Base-by-base conservation (phyloP, 805 yeast genomes). In the Saccharomyces jurei region DNA sequence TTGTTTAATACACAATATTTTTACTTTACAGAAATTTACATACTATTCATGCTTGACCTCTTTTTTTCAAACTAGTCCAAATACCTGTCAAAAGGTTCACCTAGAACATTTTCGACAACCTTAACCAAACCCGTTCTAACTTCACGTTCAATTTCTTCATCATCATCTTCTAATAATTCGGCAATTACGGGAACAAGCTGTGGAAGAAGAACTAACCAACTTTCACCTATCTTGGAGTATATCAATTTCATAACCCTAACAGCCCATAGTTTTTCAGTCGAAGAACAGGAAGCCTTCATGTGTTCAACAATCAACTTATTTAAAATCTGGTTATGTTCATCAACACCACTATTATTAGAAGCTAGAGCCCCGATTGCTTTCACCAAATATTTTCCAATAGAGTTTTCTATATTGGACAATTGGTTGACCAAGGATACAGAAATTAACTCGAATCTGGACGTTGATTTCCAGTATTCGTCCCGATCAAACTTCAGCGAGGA, bases 151-250 rank as follows among this genome's bases (percentile, higher is more conserved):
- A 94, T 96, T 50, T 80, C 83, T 70, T 94, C 99, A 58, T 91
- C 95, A 56, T 94, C 98, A 67, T 91, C 98, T 67, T 94, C 99
- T 58, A 94, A 77, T 55, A 94, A 74, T 72, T 94, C 99, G 6
- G 98, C 97, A 69, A 94, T 89, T 56, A 89, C 80, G 32, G 99
- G 99, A 58, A 94, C 96, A 62, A 94, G 79, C 67, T 91, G 97
- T 26, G 99, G 99, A 63, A 94, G 77, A 75, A 87, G 78, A 32
- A 86, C 76, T 60, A 94, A 78, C 99, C 98, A 94, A 68, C 84
- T 89, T 64, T 94, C 98, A 53, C 98, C 97, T 63, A 90, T 86
- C 75, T 87, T 87, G 60, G 87, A 87, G 78, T 90, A 94, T 31
- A 94, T 82, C 27, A 83, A 77, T 70, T 88, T 89, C 68, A 94